phyloP scores from a whole-genome alignment of 768 basidiomycete species.

The Pisolithus microcarpus region DNA sequence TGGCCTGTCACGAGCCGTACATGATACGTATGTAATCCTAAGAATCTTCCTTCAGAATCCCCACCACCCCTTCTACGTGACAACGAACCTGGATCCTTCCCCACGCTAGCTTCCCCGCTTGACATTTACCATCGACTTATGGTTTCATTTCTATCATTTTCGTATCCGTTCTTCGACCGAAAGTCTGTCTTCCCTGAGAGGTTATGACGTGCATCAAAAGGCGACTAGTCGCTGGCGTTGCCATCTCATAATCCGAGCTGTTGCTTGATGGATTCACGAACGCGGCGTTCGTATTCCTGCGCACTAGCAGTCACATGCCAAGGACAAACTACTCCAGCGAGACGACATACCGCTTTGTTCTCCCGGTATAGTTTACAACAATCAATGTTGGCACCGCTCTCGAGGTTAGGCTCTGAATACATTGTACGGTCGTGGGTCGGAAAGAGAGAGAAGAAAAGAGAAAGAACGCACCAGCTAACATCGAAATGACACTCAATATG shows the following conservation, averaged over 20 bases:
- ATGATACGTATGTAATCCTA: no score
- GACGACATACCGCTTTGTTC: conserved; percentile 47
- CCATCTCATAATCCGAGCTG: conserved; percentile 67
- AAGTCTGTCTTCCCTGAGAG: not conserved
- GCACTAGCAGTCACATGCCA: not conserved
- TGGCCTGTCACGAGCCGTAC: no score
- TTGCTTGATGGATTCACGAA: conserved; percentile 74
- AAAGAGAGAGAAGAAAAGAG: not conserved
- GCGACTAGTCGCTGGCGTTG: not conserved
- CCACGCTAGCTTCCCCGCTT: no score
- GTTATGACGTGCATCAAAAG: not conserved
- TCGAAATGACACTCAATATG: conserved; percentile 89
- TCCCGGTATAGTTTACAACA: conserved; percentile 97
- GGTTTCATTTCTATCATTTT: no score
- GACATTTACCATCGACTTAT: no score
- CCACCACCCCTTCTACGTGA: no score
- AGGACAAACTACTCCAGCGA: not conserved
- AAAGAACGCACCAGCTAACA: conserved; percentile 75
- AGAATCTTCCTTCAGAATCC: no score
- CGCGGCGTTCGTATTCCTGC: conserved; percentile 82
- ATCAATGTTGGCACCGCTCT: conserved; percentile 95
- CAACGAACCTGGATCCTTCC: no score
- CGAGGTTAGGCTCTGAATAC: conserved; percentile 82
- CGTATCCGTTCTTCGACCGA: no score
- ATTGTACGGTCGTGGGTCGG: not conserved